phyloP scores from a whole-genome alignment of 2,329 filamentous ascomycete genomes.

The Pestalotiopsis sp. region DNA sequence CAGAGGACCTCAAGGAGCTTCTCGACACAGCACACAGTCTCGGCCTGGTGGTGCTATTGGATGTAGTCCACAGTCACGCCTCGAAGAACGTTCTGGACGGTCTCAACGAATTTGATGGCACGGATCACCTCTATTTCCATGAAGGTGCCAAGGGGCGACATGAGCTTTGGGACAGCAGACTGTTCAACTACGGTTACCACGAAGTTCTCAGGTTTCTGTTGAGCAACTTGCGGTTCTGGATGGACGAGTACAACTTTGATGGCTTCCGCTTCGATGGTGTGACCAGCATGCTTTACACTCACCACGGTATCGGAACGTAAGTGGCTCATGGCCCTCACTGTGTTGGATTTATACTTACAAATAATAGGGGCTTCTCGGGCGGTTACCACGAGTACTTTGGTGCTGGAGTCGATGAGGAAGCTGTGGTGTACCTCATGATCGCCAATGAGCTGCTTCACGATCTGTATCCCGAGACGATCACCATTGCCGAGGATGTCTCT shows the following conservation, averaged over 20 bases:
- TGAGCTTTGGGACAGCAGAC: slow-evolving; percentile 91
- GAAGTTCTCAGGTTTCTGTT: slow-evolving; percentile 95
- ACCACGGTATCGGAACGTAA: slow-evolving; percentile 96
- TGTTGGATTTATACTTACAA: slow-evolving; percentile 24
- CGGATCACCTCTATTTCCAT: slow-evolving; percentile 96
- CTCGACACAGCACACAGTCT: slow-evolving; percentile 92
- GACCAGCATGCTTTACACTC: slow-evolving; percentile 95
- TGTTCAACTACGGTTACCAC: slow-evolving; percentile 96
- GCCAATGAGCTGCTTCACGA: slow-evolving; percentile 94
- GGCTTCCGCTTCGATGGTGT: slow-evolving; percentile 98
- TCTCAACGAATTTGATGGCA: slow-evolving; percentile 93
- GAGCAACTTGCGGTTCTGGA: slow-evolving; percentile 97
- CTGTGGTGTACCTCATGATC: slow-evolving; percentile 91
- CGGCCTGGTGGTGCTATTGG: slow-evolving; percentile 87
- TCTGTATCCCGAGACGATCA: slow-evolving; percentile 87
- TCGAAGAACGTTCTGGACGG: slow-evolving; percentile 97
- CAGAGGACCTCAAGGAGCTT: slow-evolving; percentile 94
- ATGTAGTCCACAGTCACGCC: slow-evolving; percentile 96
- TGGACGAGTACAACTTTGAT: slow-evolving; percentile 97
- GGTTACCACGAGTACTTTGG: slow-evolving; percentile 99
- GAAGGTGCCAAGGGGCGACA: slow-evolving; percentile 81
- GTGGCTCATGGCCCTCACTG: slow-evolving; percentile 33
- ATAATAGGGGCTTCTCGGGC: slow-evolving; percentile 84
- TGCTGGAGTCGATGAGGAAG: slow-evolving; percentile 84
- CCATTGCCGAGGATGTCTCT: slow-evolving; percentile 94